phyloP scores from a whole-genome alignment of 1,284 basidiomycete genomes.

The Tylopilus orsonianus region DNA sequence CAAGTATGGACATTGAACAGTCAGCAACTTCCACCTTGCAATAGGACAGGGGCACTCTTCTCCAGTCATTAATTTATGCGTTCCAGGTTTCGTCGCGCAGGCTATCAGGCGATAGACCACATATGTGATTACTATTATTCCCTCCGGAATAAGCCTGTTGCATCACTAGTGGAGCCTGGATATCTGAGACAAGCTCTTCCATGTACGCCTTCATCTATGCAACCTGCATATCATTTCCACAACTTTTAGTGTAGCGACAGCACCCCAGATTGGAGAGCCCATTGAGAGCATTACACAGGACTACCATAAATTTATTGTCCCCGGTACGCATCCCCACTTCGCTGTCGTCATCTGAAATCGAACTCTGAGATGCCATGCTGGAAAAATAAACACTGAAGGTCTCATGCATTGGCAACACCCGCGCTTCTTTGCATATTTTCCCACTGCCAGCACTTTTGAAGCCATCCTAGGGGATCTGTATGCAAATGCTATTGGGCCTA shows the following conservation, averaged over 20 bases:
- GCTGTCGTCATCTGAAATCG: slow-evolving; percentile 7
- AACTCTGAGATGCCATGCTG: background rate
- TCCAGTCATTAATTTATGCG: background rate
- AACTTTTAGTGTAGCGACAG: no score
- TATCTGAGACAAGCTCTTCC: slow-evolving; percentile 65
- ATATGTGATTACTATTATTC: slow-evolving; percentile 90
- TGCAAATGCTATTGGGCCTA: slow-evolving; percentile 63
- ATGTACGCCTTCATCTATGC: slow-evolving; percentile 31
- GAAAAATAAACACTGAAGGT: no score
- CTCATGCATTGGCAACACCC: slow-evolving; percentile 89
- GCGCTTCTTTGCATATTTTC: slow-evolving; percentile 85
- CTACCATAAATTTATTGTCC: slow-evolving; percentile 81
- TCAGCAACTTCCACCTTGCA: slow-evolving; percentile 37
- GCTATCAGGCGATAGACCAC: slow-evolving; percentile 86
- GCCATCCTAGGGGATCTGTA: slow-evolving; percentile 87
- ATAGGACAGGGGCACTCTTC: background rate
- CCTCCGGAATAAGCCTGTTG: slow-evolving; percentile 67
- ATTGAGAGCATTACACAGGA: slow-evolving; percentile 78
- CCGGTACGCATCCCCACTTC: slow-evolving; percentile 49
- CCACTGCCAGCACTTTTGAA: slow-evolving; percentile 82
- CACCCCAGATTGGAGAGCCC: slow-evolving; percentile 74
- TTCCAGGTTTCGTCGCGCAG: slow-evolving; percentile 77
- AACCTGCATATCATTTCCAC: background rate
- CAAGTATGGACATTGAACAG: slow-evolving; percentile 62
- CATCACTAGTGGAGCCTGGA: slow-evolving; percentile 78